A percentile compares a stretch with the other conserved stretches of the same genome.
phyloP scores from a whole-genome alignment of 257 asterid species.

The Buddleja alternifolia region DNA sequence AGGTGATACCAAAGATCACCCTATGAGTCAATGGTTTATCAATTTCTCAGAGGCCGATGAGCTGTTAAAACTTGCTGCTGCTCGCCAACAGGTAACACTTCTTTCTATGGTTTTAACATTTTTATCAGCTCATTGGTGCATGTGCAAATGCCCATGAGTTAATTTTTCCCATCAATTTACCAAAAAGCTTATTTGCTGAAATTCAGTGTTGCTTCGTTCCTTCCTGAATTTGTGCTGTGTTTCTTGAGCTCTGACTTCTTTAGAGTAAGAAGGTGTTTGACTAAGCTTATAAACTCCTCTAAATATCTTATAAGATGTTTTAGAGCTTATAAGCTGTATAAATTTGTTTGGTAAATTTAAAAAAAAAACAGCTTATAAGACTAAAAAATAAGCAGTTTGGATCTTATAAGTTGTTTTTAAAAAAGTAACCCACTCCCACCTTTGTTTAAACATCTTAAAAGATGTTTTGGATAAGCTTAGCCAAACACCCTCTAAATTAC shows the following conservation, averaged over 20 bases:
- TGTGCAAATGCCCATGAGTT: conserved; percentile 15
- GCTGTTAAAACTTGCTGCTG: conserved; percentile 72
- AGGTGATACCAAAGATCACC: conserved; percentile 64
- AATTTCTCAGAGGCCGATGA: conserved; percentile 90
- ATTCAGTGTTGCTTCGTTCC: not conserved
- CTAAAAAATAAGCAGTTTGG: not conserved
- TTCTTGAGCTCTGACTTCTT: too few relatives aligned
- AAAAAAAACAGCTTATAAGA: too few relatives aligned
- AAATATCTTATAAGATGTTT: too few relatives aligned
- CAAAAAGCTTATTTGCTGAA: conserved; percentile 11
- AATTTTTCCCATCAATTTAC: not conserved
- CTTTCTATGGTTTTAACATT: not conserved
- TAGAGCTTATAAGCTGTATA: too few relatives aligned
- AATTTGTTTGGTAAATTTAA: too few relatives aligned
- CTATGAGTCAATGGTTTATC: conserved; percentile 64
- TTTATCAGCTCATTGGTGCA: not conserved
- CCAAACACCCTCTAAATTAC: too few relatives aligned
- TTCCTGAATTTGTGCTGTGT: not conserved
- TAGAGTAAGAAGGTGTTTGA: too few relatives aligned
- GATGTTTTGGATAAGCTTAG: not conserved
- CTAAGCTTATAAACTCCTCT: too few relatives aligned
- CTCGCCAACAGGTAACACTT: conserved; percentile 70
- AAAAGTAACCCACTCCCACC: not conserved
- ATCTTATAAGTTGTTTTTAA: not conserved
- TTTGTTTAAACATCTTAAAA: not conserved